Conservation (phyloP, 352 stramenopile species). For the Pythium oligandrum region DNA sequence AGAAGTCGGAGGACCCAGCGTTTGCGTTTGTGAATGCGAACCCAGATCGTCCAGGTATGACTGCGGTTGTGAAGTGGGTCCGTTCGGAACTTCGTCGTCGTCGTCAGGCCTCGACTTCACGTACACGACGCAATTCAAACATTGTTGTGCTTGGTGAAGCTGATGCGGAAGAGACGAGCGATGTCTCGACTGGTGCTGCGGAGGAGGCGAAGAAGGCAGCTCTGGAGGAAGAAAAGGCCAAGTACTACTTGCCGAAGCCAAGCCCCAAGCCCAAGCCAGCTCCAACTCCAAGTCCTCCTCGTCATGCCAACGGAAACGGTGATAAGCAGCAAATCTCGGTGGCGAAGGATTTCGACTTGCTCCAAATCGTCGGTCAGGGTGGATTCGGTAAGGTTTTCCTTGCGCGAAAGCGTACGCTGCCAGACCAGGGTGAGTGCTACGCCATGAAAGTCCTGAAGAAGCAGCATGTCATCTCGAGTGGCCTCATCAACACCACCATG, state of each 20-base stretch:
- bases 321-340: constrained; percentile 58
- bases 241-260: constrained; percentile 80
- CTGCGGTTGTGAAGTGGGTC: constrained; percentile 78
- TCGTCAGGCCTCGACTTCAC: constrained; percentile 20
- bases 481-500: constrained; percentile 93
- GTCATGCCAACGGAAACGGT: constrained; percentile 13
- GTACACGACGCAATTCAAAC: constrained; percentile 67
- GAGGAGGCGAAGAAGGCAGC: constrained; percentile 24
- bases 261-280: constrained; percentile 36
- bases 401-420: constrained; percentile 90
- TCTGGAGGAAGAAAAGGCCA: constrained; percentile 17
- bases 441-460: constrained; percentile 98
- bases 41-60: constrained; percentile 77
- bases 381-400: constrained; percentile 98
- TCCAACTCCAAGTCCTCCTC: constrained; percentile 8
- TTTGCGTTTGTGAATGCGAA: constrained; percentile 83
- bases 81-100: constrained; percentile 55
- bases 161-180: constrained; percentile 66
- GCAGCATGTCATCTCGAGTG: constrained; percentile 86
- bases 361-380: constrained; percentile 97
- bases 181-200: constrained; percentile 57
- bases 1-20: constrained; percentile 75
- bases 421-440: constrained; percentile 92
- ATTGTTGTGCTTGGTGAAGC: constrained; percentile 86
- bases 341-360: constrained; percentile 92